phyloP scores from a whole-genome alignment of 2,329 filamentous ascomycete species.

The Neonectria neomacrospora region DNA sequence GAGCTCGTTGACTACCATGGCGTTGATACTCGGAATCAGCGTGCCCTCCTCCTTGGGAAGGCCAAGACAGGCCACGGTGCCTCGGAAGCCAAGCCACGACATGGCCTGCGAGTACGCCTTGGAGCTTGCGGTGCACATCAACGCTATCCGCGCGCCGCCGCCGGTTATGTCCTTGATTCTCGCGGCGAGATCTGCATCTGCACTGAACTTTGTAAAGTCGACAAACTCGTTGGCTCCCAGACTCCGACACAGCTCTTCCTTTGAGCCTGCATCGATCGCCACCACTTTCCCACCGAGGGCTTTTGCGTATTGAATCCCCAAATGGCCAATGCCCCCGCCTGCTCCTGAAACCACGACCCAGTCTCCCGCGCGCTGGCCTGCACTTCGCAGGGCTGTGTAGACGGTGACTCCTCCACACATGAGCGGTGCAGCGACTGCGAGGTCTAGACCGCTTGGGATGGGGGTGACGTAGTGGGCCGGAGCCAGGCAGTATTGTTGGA shows the following conservation, averaged over 20 bases:
- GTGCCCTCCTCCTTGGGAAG: slow-evolving; percentile 31
- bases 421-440: slow-evolving; percentile 16
- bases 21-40: slow-evolving; percentile 6
- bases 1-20: slow-evolving; percentile 14
- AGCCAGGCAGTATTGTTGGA: slow-evolving; percentile 23
- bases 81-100: slow-evolving; percentile 41
- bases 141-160: slow-evolving; percentile 31
- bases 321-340: slow-evolving; percentile 46
- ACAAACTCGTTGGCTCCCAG: slow-evolving; percentile 36
- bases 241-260: slow-evolving; percentile 38
- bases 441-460: slow-evolving; percentile 16
- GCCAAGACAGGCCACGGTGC: slow-evolving; percentile 43
- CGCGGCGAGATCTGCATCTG: slow-evolving; percentile 5
- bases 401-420: slow-evolving; percentile 27
- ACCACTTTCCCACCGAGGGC: slow-evolving; percentile 44
- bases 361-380: slow-evolving; percentile 36
- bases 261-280: slow-evolving; percentile 43
- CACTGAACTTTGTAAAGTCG: slow-evolving; percentile 14
- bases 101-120: slow-evolving; percentile 39
- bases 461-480: slow-evolving; percentile 20
- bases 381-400: slow-evolving; percentile 16
- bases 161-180: slow-evolving; percentile 32
- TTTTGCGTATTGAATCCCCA: slow-evolving; percentile 47
- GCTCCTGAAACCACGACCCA: slow-evolving; percentile 46
- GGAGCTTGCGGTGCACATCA: slow-evolving; percentile 40